Evolutionary conservation across 1,284 basidiomycete species (phyloP), one percentile per base, ranked within the genome.

Genomic region (Moniliophthora roreri): DNA sequence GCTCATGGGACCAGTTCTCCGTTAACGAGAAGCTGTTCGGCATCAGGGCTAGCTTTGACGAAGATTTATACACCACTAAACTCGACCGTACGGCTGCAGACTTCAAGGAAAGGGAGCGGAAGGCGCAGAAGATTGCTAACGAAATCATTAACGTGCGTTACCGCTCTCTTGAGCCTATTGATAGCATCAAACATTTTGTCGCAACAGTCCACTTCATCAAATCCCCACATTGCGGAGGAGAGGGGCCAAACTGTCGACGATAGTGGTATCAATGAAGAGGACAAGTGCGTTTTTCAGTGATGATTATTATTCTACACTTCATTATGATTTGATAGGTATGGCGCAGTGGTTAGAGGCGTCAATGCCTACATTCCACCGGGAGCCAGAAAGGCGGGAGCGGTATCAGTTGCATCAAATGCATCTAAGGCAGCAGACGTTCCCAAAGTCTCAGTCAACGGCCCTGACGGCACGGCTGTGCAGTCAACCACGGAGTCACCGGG

Each of bases 31-130:
- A 89, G 61, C 78, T 93, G 57, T 98, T 98, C 66, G 97, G 97
- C 16, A 85, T 95, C 58, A 94, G 82, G 65, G 93, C 94, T 8
- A 84, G 86, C 64, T 99, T 94, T 69, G 88, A 98, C 64, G 96
- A 99, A 73, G 91, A 95, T 55, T 67, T 89, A 39, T 99, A 99
- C 71, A 99, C 97, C 18, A 99, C 96, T 39, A 94, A 87, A 73
- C 79, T 99, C 48, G 93, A 99, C 68, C 84, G 92, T 60, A 82
- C 74, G 55, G 88, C 83, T 21, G 84, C 89, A 24, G 93, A 95
- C 68, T 98, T 84, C 70, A 92, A 90, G 71, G 91, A 94, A 70
- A 82, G 87, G 58, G 96, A 98, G 72, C 81, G 86, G 58, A 85
- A 89, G 66, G 97, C 97, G 4, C 91, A 90, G 66, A 82, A 82